These are phyloP conservation scores for Aureobasidium pullulans DNA, from an alignment of 2,329 filamentous ascomycete species.

Conservation along the genomic window DNA sequence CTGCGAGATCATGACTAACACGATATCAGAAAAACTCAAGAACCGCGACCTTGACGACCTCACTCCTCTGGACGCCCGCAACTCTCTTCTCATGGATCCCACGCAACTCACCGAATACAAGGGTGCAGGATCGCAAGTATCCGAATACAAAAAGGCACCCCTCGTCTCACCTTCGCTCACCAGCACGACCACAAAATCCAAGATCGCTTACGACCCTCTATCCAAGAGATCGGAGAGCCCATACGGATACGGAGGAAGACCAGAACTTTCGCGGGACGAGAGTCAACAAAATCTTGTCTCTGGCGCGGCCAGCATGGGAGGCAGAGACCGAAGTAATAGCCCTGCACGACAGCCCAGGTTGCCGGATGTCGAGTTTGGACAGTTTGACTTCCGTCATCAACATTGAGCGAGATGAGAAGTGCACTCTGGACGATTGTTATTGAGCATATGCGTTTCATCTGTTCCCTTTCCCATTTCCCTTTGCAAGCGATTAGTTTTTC, in stretches of 20 bases:
- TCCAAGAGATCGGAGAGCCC: constrained; percentile 10
- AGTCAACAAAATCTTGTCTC: constrained; percentile 25
- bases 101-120: constrained; percentile 35
- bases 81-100: constrained; percentile 71
- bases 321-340: constrained; percentile 20
- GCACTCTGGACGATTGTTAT: constrained; percentile 7
- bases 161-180: constrained; percentile 25
- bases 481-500: neutral
- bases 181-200: constrained; percentile 16
- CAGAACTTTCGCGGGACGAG: constrained; percentile 19
- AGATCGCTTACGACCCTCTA: constrained; percentile 25
- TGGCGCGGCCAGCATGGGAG: constrained; percentile 27
- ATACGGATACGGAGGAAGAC: constrained; percentile 12
- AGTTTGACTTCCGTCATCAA: constrained; percentile 2
- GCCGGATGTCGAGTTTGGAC: constrained; percentile 17
- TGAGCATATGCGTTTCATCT: constrained; percentile 11
- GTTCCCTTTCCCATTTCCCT: neutral
- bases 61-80: constrained; percentile 79
- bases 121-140: constrained; percentile 16
- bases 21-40: constrained; percentile 57
- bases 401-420: neutral
- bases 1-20: neutral
- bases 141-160: constrained; percentile 24
- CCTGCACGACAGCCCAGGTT: constrained; percentile 23
- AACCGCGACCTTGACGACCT: constrained; percentile 70